These are phyloP conservation scores for Saturnispora zaruensis DNA, from an alignment of 805 yeast genomes.

Conservation along the genomic window DNA sequence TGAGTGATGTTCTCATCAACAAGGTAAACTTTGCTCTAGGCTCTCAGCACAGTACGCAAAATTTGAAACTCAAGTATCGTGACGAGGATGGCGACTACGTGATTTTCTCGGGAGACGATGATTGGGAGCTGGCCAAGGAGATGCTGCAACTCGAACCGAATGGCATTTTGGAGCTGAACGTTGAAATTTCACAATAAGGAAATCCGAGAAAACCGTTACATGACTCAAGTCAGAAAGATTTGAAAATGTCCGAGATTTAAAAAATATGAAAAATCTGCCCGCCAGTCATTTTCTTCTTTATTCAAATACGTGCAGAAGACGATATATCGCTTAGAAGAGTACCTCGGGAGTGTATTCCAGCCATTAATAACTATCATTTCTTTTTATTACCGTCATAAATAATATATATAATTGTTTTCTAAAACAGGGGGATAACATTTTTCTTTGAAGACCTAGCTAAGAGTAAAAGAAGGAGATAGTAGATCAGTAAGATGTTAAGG, in stretches of 20 bases:
- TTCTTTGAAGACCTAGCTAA: neutral
- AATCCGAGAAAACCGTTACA: neutral
- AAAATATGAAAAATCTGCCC: neutral
- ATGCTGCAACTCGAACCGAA: constrained; percentile 36
- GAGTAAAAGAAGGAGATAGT: neutral
- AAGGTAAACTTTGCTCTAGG: constrained; percentile 52
- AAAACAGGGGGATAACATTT: neutral
- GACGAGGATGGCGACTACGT: constrained; percentile 97
- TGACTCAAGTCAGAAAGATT: neutral
- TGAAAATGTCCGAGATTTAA: neutral
- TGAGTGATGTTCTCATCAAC: constrained; percentile 37
- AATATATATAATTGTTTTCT: neutral
- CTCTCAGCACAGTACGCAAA: neutral
- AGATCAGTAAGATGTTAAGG: neutral
- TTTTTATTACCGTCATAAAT: neutral
- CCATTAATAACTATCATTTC: neutral
- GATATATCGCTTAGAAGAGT: neutral
- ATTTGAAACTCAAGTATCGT: constrained; percentile 59
- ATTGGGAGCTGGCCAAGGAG: constrained; percentile 79
- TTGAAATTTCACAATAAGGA: neutral
- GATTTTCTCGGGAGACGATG: constrained; percentile 76
- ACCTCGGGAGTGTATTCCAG: neutral
- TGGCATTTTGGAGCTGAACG: constrained; percentile 1
- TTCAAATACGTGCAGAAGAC: neutral
- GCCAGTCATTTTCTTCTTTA: neutral